phyloP scores from a whole-genome alignment of 2,329 filamentous ascomycete species.

The Alternaria brassicae region DNA sequence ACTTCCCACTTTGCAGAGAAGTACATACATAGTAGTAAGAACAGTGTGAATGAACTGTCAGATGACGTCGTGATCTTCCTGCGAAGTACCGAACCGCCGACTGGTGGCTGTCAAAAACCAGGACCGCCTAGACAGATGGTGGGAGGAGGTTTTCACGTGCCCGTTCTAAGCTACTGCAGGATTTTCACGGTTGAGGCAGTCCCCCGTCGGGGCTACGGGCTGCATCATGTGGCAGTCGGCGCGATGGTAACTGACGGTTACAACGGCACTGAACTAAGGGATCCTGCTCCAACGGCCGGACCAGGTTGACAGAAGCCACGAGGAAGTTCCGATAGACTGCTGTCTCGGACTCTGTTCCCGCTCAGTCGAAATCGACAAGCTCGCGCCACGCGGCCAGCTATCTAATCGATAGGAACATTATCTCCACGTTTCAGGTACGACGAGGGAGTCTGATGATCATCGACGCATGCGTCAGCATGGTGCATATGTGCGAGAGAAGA shows the following conservation, averaged over 20 bases:
- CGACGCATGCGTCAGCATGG: slow-evolving; percentile 8
- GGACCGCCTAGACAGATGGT: slow-evolving; percentile 5
- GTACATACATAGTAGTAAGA: not conserved
- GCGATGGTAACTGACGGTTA: slow-evolving; percentile 5
- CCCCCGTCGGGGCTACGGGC: not conserved
- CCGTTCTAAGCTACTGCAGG: slow-evolving; percentile 8
- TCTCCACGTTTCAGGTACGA: slow-evolving; percentile 20
- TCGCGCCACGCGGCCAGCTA: slow-evolving; percentile 25
- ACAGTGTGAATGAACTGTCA: slow-evolving; percentile 1
- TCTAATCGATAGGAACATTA: slow-evolving; percentile 32
- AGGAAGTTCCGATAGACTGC: not conserved
- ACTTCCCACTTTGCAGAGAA: not conserved
- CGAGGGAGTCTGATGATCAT: slow-evolving; percentile 4
- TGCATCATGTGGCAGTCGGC: slow-evolving; percentile 1
- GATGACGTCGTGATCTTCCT: not conserved
- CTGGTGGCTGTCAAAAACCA: slow-evolving; percentile 1
- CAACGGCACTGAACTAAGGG: not conserved
- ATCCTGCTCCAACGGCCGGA: slow-evolving; percentile 4
- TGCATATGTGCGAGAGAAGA: slow-evolving; percentile 11
- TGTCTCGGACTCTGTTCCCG: not conserved
- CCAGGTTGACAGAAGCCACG: slow-evolving; percentile 2
- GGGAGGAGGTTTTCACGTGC: slow-evolving; percentile 8
- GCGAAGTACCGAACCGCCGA: slow-evolving; percentile 3
- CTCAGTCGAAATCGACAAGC: slow-evolving; percentile 2
- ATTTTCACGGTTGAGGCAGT: slow-evolving; percentile 5